These are phyloP conservation scores for Lactifluus hygrophoroides DNA, from an alignment of 768 basidiomycete species.

Conservation along the genomic window DNA sequence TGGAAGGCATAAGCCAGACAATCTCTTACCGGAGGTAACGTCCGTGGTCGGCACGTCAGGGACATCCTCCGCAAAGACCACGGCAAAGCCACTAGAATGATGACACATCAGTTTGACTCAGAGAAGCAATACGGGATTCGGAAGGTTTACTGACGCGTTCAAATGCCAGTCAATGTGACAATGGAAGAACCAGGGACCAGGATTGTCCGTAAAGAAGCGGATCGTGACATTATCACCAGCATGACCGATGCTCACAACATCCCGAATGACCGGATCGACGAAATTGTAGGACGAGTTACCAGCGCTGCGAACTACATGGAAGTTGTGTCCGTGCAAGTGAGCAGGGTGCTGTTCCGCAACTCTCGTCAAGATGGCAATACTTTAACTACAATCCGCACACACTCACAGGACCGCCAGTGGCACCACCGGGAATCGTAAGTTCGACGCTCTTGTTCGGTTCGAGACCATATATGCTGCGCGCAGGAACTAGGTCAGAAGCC, in stretches of 20 bases:
- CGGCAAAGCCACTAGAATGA: constrained; percentile 2
- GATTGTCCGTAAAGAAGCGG: constrained; percentile 26
- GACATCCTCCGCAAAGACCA: constrained; percentile 12
- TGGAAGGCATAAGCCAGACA: background rate
- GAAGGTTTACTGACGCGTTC: constrained; percentile 42
- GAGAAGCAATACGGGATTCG: constrained; percentile 24
- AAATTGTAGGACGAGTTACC: constrained; percentile 10
- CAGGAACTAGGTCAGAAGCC: constrained; percentile 42
- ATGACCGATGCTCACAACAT: constrained; percentile 19
- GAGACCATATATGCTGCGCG: constrained; percentile 38
- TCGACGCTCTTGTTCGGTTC: constrained; percentile 41
- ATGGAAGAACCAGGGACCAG: constrained; percentile 26
- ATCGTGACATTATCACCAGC: constrained; percentile 19
- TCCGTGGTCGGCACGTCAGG: background rate
- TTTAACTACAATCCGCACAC: too few species aligned
- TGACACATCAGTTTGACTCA: constrained; percentile 4
- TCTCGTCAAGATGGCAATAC: background rate
- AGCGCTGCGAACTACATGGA: constrained; percentile 10
- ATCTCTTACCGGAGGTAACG: background rate
- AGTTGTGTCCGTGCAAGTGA: constrained; percentile 15
- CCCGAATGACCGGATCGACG: constrained; percentile 19
- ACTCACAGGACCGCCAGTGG: constrained; percentile 25
- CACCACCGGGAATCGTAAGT: constrained; percentile 37
- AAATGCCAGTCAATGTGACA: constrained; percentile 29
- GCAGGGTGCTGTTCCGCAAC: constrained; percentile 9